Base-by-base conservation (phyloP, 106 monocot species). In the Dioscorea dumetorum region DNA sequence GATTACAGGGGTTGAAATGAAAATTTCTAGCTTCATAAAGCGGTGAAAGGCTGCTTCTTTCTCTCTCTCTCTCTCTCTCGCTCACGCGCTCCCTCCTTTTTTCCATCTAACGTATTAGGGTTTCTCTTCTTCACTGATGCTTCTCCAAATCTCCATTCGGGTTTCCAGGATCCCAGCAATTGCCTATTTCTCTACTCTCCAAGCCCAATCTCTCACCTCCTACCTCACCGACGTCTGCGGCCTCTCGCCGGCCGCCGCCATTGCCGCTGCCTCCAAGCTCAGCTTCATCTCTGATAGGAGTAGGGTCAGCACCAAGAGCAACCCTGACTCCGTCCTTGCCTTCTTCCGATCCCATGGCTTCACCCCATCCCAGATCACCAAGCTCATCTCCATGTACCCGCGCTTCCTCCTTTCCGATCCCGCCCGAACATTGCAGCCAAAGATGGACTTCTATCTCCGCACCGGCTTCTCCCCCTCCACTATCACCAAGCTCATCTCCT, bases 311-410 rank as follows among this genome's bases (percentile, higher is more conserved):
- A 49, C 66, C 58, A 72, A 76, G 12, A 64, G 62, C 9, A 83
- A 58, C n/a, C 24, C 77, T 68, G 67, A 76, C 48, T 19, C 50
- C 34, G 73, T 78, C 20, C 68, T 67, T 57, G 22, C 66, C 60
- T 74, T 84, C 53, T 73, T 84, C 57, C 74, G 62, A 17, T 12
- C 49, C 28, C 60, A 79, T 72, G 57, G 76, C 48, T 82, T 88
- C 62, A 24, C 78, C 28, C 22, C 56, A 1, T 1, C 72, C 60
- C 60, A 88, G 13, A 76, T 88, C 73, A 33, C 73, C 14, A 15
- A 19, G 41, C 41, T 84, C 19, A 18, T 74, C 60, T 4, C 66
- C 76, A 73, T 22, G 21, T 33, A 48, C 62, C 82, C 86, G n/a
- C 23, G 33, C 24, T n/a, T 83, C 68, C 77, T 79, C 48, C 49